Percentiles rank a stretch among this genome's conserved stretches.
Conservation (phyloP, 805 yeast genomes). For the Yamadazyma kitorensis region DNA sequence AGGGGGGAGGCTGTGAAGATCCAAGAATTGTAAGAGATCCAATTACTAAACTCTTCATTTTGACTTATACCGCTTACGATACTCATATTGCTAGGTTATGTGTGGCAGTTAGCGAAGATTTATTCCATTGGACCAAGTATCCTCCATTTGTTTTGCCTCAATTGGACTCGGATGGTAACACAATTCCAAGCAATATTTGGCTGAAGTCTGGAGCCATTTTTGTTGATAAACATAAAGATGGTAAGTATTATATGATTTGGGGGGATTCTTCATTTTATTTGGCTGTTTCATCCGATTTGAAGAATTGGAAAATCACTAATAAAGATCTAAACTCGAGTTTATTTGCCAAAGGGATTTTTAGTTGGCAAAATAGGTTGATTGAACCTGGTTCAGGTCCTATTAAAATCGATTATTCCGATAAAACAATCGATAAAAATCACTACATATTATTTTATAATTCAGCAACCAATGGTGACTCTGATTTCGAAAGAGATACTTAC, state of each 20-base stretch:
- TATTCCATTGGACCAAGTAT: constrained; percentile 37
- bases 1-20: constrained; percentile 42
- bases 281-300: constrained; percentile 33
- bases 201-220: constrained; percentile 43
- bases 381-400: constrained; percentile 45
- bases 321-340: constrained; percentile 17
- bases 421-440: constrained; percentile 26
- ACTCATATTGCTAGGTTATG: constrained; percentile 32
- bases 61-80: constrained; percentile 43
- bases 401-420: constrained; percentile 19
- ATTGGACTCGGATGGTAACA: constrained; percentile 20
- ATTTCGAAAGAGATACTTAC: constrained; percentile 29
- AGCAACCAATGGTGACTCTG: constrained; percentile 35
- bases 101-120: constrained; percentile 35
- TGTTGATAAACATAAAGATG: constrained; percentile 28
- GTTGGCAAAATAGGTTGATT: constrained; percentile 34
- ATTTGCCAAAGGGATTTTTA: constrained; percentile 27
- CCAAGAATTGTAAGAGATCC: constrained; percentile 42
- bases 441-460: constrained; percentile 39
- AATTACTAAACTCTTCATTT: constrained; percentile 27
- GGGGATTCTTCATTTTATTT: constrained; percentile 40
- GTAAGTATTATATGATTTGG: constrained; percentile 42
- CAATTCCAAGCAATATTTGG: constrained; percentile 26
- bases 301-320: constrained; percentile 28
- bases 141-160: constrained; percentile 30